These are phyloP conservation scores for Metschnikowia matae DNA, from an alignment of 805 yeast species.

Conservation along the genomic window DNA sequence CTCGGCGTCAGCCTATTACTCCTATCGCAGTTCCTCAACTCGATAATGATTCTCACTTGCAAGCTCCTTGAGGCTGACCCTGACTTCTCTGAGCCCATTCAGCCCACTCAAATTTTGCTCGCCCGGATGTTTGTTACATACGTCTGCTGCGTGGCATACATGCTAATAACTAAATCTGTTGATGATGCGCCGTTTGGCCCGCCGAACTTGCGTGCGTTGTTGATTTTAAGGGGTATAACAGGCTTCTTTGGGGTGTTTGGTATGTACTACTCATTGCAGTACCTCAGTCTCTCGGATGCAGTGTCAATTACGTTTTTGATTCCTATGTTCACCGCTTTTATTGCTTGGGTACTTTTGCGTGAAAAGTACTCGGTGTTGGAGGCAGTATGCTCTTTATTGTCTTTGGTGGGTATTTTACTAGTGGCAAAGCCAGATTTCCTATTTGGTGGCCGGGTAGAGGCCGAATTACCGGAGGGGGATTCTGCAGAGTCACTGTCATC, in stretches of 20 bases:
- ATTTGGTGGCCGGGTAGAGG: slow-evolving; percentile 44
- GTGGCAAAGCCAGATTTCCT: slow-evolving; percentile 79
- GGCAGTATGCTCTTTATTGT: slow-evolving; percentile 61
- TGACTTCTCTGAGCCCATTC: slow-evolving; percentile 55
- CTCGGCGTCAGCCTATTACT: slow-evolving; percentile 56
- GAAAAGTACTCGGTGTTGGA: slow-evolving; percentile 68
- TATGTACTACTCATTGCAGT: slow-evolving; percentile 68
- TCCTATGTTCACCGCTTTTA: slow-evolving; percentile 71
- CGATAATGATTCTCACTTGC: slow-evolving; percentile 72
- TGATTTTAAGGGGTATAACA: slow-evolving; percentile 59
- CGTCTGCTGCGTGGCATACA: slow-evolving; percentile 51
- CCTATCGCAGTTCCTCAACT: slow-evolving; percentile 67
- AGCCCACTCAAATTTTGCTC: slow-evolving; percentile 75
- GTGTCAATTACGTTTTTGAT: slow-evolving; percentile 73
- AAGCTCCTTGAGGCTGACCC: slow-evolving; percentile 68
- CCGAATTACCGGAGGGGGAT: slow-evolving; percentile 30
- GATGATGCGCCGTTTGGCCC: slow-evolving; percentile 72
- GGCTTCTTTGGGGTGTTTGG: slow-evolving; percentile 80
- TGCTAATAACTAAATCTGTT: slow-evolving; percentile 46
- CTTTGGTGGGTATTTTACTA: slow-evolving; percentile 71
- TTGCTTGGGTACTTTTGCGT: slow-evolving; percentile 63
- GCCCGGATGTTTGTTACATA: slow-evolving; percentile 75
- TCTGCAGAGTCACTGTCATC: slow-evolving; percentile 51
- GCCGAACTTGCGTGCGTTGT: slow-evolving; percentile 46
- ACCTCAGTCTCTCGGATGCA: slow-evolving; percentile 75